Percentiles rank a stretch among this genome's conserved stretches.
These are phyloP conservation scores for Plasmodium adleri DNA, from an alignment of 169 alveolate genomes.

Conservation along the genomic window DNA sequence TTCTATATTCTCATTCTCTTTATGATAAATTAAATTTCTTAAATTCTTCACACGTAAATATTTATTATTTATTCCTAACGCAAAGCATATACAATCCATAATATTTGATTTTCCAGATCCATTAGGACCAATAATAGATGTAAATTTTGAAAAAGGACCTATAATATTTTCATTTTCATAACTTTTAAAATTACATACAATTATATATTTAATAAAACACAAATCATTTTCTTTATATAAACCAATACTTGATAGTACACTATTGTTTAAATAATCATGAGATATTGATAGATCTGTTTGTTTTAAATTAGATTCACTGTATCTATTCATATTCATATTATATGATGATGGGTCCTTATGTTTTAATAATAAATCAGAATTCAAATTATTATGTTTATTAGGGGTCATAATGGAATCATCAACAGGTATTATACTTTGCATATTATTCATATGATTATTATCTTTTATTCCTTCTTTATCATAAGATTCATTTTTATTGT, in stretches of 20 bases:
- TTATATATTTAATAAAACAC: slow-evolving; percentile 75
- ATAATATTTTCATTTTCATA: slow-evolving; percentile 92
- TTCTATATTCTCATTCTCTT: slow-evolving; percentile 82
- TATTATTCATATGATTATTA: too few relatives aligned
- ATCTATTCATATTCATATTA: too few relatives aligned
- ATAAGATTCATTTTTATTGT: too few relatives aligned
- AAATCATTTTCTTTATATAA: slow-evolving; percentile 17
- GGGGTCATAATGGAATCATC: too few relatives aligned
- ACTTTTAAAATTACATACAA: slow-evolving; percentile 91
- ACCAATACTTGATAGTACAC: slow-evolving; percentile 9
- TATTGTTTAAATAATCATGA: slow-evolving; percentile 18
- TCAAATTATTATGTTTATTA: too few relatives aligned
- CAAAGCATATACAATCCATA: slow-evolving; percentile 91
- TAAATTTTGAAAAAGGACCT: slow-evolving; percentile 91
- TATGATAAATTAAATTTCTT: slow-evolving; percentile 90
- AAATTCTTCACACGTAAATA: slow-evolving; percentile 90
- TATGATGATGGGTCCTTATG: too few relatives aligned
- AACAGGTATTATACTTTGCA: too few relatives aligned
- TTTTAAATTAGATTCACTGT: background rate
- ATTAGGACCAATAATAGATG: slow-evolving; percentile 94
- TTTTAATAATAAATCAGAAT: too few relatives aligned
- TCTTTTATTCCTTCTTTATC: too few relatives aligned
- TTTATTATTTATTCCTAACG: slow-evolving; percentile 89
- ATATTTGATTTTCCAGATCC: slow-evolving; percentile 94
- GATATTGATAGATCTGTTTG: slow-evolving; percentile 9